Conservation (phyloP, 768 basidiomycete genomes). For the Neoboletus magnificus region DNA sequence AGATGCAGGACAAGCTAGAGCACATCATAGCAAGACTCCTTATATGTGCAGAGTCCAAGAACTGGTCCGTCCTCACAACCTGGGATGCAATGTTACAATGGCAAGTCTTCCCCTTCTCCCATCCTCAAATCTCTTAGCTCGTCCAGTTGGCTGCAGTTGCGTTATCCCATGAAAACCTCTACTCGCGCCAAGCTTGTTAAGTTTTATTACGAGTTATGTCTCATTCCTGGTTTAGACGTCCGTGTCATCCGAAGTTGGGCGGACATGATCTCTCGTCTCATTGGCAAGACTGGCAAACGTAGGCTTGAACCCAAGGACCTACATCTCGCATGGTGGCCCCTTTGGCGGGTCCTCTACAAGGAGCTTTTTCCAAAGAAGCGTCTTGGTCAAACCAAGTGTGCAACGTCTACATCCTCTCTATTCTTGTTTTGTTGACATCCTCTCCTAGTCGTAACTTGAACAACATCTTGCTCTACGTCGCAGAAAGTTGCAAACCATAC, state of each 20-base stretch:
- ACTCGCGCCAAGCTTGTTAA: conserved; percentile 68
- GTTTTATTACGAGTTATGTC: conserved; percentile 76
- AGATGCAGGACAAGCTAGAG: conserved; percentile 70
- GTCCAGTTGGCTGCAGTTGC: conserved; percentile 74
- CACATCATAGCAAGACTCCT: conserved; percentile 64
- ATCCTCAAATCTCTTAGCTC: conserved; percentile 4
- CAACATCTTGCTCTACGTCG: conserved; percentile 71
- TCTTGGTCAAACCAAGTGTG: conserved; percentile 57
- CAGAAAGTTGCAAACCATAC: conserved; percentile 70
- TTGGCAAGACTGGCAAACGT: conserved; percentile 64
- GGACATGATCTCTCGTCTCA: conserved; percentile 70
- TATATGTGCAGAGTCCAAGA: conserved; percentile 69
- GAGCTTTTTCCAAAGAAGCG: conserved; percentile 73
- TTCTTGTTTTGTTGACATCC: conserved; percentile 5
- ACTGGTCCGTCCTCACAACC: conserved; percentile 68
- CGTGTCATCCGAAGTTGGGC: conserved; percentile 72
- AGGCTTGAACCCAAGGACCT: conserved; percentile 68
- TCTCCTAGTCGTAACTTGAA: conserved; percentile 53
- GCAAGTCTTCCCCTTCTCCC: conserved; percentile 36
- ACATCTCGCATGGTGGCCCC: conserved; percentile 66
- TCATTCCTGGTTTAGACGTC: conserved; percentile 73
- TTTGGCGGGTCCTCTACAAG: conserved; percentile 73
- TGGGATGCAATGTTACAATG: conserved; percentile 84
- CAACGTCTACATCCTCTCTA: conserved; percentile 1
- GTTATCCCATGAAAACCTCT: conserved; percentile 68